Conservation (phyloP, 495 filamentous ascomycete species). For the Tricharina praecox region DNA sequence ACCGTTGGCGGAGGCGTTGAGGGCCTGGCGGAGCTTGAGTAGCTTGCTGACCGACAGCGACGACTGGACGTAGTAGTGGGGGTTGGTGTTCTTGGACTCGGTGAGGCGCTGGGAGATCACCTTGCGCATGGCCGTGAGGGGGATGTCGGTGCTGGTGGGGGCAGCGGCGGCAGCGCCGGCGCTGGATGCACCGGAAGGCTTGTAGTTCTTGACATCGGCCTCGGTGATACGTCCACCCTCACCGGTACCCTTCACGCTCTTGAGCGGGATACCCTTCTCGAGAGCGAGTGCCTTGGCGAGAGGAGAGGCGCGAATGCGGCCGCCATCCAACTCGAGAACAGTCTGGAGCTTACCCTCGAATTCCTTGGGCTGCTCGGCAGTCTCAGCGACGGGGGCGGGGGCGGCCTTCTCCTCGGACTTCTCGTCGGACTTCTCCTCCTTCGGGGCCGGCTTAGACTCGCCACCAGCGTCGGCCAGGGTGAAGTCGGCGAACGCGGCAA, state of each 20-base stretch:
- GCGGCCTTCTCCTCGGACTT: constrained; percentile 31
- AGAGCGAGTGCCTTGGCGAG: constrained; percentile 65
- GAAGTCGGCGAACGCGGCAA: constrained; percentile 76
- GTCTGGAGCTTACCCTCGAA: constrained; percentile 65
- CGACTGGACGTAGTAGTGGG: constrained; percentile 91
- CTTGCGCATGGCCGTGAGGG: constrained; percentile 91
- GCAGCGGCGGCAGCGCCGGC: constrained; percentile 36
- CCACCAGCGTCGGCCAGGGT: constrained; percentile 80
- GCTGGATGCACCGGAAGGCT: constrained; percentile 33
- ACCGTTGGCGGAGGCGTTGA: constrained; percentile 75
- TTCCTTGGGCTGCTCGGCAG: constrained; percentile 50
- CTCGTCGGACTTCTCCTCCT: constrained; percentile 46
- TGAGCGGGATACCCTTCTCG: constrained; percentile 68
- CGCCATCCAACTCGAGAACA: constrained; percentile 54
- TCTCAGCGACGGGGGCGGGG: constrained; percentile 29
- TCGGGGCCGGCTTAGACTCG: constrained; percentile 46
- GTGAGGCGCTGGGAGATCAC: constrained; percentile 83
- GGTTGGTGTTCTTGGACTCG: constrained; percentile 79
- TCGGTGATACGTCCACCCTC: constrained; percentile 76
- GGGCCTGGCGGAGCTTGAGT: constrained; percentile 80
- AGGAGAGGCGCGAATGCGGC: constrained; percentile 38
- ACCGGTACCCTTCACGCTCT: constrained; percentile 72
- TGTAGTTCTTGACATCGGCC: constrained; percentile 77
- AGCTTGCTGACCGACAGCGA: constrained; percentile 83
- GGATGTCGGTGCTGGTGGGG: constrained; percentile 65